Conservation (phyloP, 176 grass and related monocot species). For the Poa annua region DNA sequence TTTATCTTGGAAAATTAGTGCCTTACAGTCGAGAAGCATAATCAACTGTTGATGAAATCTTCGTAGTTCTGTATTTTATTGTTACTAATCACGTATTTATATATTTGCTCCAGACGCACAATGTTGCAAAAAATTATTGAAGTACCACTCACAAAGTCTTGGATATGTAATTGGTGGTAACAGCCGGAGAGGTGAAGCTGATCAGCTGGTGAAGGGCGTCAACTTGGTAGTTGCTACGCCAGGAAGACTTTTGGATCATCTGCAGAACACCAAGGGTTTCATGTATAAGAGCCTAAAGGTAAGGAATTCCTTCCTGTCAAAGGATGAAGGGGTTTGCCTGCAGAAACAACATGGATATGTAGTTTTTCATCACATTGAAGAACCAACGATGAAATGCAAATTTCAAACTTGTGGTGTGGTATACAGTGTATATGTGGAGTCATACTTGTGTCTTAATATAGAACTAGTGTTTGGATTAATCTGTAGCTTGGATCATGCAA, state of each 20-base stretch:
- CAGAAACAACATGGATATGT: not conserved
- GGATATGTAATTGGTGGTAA: conserved; percentile 85
- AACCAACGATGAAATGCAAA: not conserved
- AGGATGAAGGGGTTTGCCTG: not conserved
- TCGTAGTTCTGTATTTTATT: not conserved
- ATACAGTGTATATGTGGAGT: not conserved
- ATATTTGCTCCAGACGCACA: conserved; percentile 72
- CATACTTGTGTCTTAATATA: not conserved
- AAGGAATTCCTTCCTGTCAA: not conserved
- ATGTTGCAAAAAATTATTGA: conserved; percentile 88
- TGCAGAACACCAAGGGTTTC: conserved; percentile 82
- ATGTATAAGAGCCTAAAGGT: conserved; percentile 85
- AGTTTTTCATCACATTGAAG: not conserved
- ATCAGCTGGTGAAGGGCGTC: conserved; percentile 78
- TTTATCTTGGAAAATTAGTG: not conserved
- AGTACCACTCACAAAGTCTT: conserved; percentile 83
- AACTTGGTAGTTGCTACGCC: conserved; percentile 91
- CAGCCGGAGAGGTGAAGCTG: conserved; percentile 72
- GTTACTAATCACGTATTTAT: not conserved
- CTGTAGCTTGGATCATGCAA: not conserved
- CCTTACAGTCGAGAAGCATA: not conserved
- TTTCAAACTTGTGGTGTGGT: not conserved
- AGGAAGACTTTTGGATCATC: conserved; percentile 95
- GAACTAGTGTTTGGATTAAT: not conserved
- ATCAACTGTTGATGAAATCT: not conserved